A percentile compares a stretch with the other conserved stretches of the same genome.
These are phyloP conservation scores for Phycomyces blakesleeanus DNA, from an alignment of 192 early-diverging fungal genomes.

Conservation along the genomic window DNA sequence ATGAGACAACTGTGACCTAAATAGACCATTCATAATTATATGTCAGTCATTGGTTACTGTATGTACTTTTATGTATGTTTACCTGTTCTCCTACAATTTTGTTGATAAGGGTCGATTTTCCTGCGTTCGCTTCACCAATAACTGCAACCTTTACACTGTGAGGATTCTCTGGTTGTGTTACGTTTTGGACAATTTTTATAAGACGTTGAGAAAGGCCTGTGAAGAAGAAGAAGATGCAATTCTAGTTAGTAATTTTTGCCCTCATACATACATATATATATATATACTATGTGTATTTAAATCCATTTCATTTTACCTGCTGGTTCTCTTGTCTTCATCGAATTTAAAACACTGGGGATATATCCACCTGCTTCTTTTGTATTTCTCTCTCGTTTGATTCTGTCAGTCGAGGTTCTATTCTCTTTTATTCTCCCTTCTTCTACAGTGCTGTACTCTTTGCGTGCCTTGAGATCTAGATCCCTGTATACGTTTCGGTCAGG, in stretches of 20 bases:
- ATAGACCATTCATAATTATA: not conserved
- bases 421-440: not conserved
- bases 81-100: constrained; percentile 49
- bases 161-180: constrained; percentile 60
- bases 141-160: constrained; percentile 58
- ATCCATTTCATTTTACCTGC: constrained; percentile 9
- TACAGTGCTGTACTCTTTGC: not conserved
- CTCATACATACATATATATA: no score
- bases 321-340: constrained; percentile 4
- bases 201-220: constrained; percentile 33
- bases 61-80: not conserved
- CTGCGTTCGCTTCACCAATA: constrained; percentile 69
- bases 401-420: not conserved
- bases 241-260: not conserved
- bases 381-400: not conserved
- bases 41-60: not conserved
- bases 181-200: constrained; percentile 32
- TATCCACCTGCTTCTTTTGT: not conserved
- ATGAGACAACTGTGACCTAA: constrained; percentile 63
- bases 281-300: no score
- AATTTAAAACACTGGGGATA: not conserved
- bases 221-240: not conserved
- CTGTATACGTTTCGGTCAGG: no score
- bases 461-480: no score
- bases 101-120: constrained; percentile 79